Conservation (phyloP, 1,284 basidiomycete species). For the Ustilago bromivora region DNA sequence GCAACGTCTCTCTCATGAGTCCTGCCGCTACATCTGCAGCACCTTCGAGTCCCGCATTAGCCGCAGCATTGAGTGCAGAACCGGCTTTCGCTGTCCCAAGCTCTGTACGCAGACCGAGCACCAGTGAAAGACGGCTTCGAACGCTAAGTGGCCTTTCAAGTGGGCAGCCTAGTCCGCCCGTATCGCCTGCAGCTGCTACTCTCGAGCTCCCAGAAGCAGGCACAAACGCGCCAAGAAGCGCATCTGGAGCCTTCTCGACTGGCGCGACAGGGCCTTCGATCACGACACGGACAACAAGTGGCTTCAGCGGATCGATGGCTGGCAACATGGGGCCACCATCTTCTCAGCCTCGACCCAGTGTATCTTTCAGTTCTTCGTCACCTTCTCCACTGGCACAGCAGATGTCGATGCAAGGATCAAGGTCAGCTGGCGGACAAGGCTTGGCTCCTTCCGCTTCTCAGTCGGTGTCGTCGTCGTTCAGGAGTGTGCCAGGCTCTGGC, state of each 20-base stretch:
- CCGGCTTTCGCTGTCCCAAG: constrained; percentile 54
- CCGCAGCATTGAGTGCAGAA: constrained; percentile 50
- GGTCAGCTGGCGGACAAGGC: constrained; percentile 6
- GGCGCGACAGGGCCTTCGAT: constrained; percentile 16
- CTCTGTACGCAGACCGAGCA: constrained; percentile 38
- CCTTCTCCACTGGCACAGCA: constrained; percentile 59
- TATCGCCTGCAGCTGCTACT: constrained; percentile 24
- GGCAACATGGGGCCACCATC: constrained; percentile 15
- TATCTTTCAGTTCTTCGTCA: constrained; percentile 58
- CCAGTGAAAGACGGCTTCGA: constrained; percentile 46
- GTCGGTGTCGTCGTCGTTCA: constrained; percentile 29
- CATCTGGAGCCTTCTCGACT: constrained; percentile 20
- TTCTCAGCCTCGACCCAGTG: constrained; percentile 33
- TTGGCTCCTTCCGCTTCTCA: constrained; percentile 15
- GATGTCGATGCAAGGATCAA: constrained; percentile 37
- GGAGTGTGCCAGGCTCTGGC: constrained; percentile 34
- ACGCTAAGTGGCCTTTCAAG: constrained; percentile 37
- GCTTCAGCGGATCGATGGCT: constrained; percentile 2
- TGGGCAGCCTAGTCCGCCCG: constrained; percentile 31
- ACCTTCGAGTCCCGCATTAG: constrained; percentile 46
- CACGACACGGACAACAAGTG: constrained; percentile 30
- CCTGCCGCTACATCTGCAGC: constrained; percentile 15
- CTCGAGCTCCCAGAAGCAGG: constrained; percentile 34
- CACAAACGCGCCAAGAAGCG: constrained; percentile 19
- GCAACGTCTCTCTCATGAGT: constrained; percentile 27